These are phyloP conservation scores for Cucurbita pepo DNA, from an alignment of 306 rosid species.

Conservation along the genomic window DNA sequence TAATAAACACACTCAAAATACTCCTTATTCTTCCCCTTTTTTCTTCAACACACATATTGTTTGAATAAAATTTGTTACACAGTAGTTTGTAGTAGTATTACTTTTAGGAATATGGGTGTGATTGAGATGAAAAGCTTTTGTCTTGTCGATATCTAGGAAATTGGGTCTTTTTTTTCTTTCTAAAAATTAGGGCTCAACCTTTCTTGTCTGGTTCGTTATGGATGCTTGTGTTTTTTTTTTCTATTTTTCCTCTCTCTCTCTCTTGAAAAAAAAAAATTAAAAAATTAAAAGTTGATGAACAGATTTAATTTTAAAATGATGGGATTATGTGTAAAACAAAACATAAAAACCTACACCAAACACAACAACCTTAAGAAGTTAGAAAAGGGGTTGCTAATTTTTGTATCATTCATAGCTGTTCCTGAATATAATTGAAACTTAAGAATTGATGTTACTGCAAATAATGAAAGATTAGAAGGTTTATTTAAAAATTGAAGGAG, in stretches of 20 bases:
- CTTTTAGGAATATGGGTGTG: not conserved
- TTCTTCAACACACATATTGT: not conserved
- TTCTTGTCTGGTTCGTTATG: slow-evolving; percentile 3
- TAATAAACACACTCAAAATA: not conserved
- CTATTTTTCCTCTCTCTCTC: not conserved
- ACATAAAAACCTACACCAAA: not conserved
- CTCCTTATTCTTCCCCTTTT: not conserved
- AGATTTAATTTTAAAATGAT: not conserved
- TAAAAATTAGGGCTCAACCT: not conserved
- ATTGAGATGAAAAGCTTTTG: not conserved
- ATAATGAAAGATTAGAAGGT: not conserved
- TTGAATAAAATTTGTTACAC: not conserved
- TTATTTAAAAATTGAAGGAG: not conserved
- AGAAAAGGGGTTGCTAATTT: not conserved
- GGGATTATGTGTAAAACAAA: not conserved
- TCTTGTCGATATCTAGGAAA: not conserved
- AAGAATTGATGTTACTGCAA: too few relatives aligned
- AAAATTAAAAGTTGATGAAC: not conserved
- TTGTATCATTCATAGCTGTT: not conserved
- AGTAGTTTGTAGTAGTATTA: not conserved
- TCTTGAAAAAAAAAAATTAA: not conserved
- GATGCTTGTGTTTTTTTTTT: not conserved
- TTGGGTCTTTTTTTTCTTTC: not conserved
- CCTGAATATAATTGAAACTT: too few relatives aligned
- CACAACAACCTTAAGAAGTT: not conserved